A percentile compares a stretch with the other conserved stretches of the same genome.
Evolutionary conservation across 169 alveolate genomes (phyloP).

Genomic region (Plasmodium relictum): DNA sequence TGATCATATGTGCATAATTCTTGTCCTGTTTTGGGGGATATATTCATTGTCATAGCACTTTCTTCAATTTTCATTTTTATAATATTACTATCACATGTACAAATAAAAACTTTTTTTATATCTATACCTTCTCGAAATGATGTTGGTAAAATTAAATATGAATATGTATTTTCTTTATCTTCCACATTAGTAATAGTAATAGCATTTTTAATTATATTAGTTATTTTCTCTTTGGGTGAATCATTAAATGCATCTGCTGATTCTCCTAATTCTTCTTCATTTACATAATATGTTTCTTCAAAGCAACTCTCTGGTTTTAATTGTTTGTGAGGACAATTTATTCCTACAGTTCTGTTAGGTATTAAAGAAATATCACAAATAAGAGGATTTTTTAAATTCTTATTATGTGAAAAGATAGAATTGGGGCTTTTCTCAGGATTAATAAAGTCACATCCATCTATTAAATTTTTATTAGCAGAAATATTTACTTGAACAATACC

Average conservation of each 20-base stretch:
- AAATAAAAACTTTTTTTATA: not conserved
- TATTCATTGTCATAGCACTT: not conserved
- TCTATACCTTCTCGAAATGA: conserved; percentile 1
- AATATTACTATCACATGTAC: conserved; percentile 42
- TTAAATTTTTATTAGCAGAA: conserved; percentile 25
- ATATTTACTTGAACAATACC: conserved; percentile 34
- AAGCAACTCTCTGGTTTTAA: conserved; percentile 38
- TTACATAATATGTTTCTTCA: conserved; percentile 15
- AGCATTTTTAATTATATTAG: conserved; percentile 15
- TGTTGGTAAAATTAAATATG: conserved; percentile 44
- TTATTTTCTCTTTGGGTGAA: conserved; percentile 5
- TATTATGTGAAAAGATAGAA: conserved; percentile 15
- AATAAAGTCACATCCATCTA: conserved; percentile 59
- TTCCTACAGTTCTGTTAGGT: conserved; percentile 40
- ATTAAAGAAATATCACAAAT: conserved; percentile 19
- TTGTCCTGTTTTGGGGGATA: not conserved
- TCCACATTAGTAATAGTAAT: conserved; percentile 12
- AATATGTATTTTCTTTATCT: conserved; percentile 28
- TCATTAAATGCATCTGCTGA: not conserved
- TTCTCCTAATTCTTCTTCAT: not conserved
- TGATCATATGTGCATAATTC: conserved; percentile 36
- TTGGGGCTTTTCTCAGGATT: conserved; percentile 5
- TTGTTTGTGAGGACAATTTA: conserved; percentile 36
- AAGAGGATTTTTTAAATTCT: not conserved
- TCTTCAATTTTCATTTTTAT: conserved; percentile 30